These are phyloP conservation scores for Rickenella mellea DNA, from an alignment of 768 basidiomycete species.

Conservation along the genomic window DNA sequence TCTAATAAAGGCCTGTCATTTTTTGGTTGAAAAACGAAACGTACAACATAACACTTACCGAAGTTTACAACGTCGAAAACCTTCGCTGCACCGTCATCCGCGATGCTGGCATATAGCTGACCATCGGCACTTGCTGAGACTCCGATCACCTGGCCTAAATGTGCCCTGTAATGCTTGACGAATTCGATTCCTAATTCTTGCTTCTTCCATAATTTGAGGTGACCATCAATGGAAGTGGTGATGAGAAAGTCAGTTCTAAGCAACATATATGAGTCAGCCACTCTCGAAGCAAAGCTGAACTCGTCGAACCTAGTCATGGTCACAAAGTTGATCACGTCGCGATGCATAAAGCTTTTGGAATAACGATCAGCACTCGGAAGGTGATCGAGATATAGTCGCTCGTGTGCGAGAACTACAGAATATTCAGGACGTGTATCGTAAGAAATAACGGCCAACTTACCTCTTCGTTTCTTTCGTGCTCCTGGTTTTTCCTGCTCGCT, in stretches of 20 bases:
- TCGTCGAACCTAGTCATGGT: slow-evolving; percentile 73
- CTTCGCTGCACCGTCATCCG: slow-evolving; percentile 87
- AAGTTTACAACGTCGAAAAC: slow-evolving; percentile 98
- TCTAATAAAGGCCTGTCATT: slow-evolving; percentile 36
- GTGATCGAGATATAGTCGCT: slow-evolving; percentile 86
- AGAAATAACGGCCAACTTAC: slow-evolving; percentile 29
- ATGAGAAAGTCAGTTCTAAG: slow-evolving; percentile 71
- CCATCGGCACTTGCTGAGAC: slow-evolving; percentile 90
- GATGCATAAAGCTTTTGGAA: slow-evolving; percentile 97
- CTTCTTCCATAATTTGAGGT: slow-evolving; percentile 99
- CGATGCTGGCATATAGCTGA: slow-evolving; percentile 81
- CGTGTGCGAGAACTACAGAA: slow-evolving; percentile 78
- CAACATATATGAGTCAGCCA: no score
- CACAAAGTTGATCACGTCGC: slow-evolving; percentile 83
- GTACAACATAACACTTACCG: slow-evolving; percentile 41
- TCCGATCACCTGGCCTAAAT: slow-evolving; percentile 65
- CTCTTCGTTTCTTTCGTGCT: slow-evolving; percentile 77
- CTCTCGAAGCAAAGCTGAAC: no score
- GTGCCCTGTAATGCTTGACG: slow-evolving; percentile 95
- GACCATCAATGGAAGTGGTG: slow-evolving; percentile 91
- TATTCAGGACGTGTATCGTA: slow-evolving; percentile 3
- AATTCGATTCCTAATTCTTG: slow-evolving; percentile 94
- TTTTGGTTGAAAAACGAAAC: background rate
- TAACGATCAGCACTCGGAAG: slow-evolving; percentile 90
- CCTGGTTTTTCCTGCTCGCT: slow-evolving; percentile 23